Percentiles rank a stretch among this genome's conserved stretches.
Evolutionary conservation across 1,284 basidiomycete species (phyloP).

Genomic region (Apiotrichum siamense): DNA sequence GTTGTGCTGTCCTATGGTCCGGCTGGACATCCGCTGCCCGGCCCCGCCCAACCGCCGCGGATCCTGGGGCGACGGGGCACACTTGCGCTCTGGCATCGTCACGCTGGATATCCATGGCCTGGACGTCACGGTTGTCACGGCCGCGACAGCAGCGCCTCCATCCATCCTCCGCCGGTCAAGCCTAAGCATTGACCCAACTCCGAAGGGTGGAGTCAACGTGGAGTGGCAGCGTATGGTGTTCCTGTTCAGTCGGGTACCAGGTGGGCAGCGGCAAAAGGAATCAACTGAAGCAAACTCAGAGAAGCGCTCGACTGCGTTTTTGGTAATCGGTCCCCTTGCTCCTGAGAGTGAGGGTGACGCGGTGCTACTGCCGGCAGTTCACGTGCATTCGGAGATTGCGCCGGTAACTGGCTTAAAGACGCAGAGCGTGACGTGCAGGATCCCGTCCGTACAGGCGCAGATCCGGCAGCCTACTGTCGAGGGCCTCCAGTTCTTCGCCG

Average conservation of each 20-base stretch:
- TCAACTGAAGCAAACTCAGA: constrained; percentile 12
- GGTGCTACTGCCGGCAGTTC: constrained; percentile 45
- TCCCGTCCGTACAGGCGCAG: constrained; percentile 62
- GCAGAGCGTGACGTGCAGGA: constrained; percentile 41
- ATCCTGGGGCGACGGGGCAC: constrained; percentile 41
- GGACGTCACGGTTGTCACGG: constrained; percentile 10
- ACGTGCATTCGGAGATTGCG: constrained; percentile 32
- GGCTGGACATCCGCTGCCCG: constrained; percentile 44
- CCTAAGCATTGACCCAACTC: not conserved
- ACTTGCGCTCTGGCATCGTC: constrained; percentile 44
- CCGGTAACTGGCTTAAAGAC: constrained; percentile 20
- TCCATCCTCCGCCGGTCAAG: not conserved
- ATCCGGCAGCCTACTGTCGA: constrained; percentile 58
- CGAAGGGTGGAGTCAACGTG: constrained; percentile 13
- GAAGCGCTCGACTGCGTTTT: constrained; percentile 32
- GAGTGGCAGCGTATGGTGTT: constrained; percentile 40
- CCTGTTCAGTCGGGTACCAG: constrained; percentile 39
- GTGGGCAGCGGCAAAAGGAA: constrained; percentile 17
- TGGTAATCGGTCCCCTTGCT: constrained; percentile 37
- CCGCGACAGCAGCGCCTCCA: constrained; percentile 1
- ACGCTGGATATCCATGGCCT: constrained; percentile 42
- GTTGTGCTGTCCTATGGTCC: constrained; percentile 30
- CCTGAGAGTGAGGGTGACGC: constrained; percentile 36
- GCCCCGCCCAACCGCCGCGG: constrained; percentile 37
- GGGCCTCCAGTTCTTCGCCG: constrained; percentile 74